These are phyloP conservation scores for Parastagonospora nodorum DNA, from an alignment of 2,329 filamentous ascomycete genomes.

Conservation along the genomic window DNA sequence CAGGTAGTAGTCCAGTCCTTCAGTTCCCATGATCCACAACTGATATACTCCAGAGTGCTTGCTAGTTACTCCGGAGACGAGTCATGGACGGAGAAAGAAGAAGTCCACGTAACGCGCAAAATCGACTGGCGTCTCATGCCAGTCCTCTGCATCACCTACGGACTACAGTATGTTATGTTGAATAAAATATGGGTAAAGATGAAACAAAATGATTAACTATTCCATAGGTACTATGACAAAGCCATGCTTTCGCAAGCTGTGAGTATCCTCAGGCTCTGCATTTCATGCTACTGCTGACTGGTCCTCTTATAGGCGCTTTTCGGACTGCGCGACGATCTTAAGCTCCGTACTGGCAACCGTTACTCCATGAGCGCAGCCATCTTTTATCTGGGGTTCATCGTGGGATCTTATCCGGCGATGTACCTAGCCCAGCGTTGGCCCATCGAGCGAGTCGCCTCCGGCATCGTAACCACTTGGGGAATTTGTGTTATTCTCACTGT, in stretches of 20 bases:
- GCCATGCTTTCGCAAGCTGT: conserved; percentile 61
- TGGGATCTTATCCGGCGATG: conserved; percentile 54
- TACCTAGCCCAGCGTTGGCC: conserved; percentile 53
- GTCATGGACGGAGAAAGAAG: conserved; percentile 52
- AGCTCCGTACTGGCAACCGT: conserved; percentile 46
- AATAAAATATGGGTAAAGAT: neutral
- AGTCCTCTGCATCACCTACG: conserved; percentile 32
- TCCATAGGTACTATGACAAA: conserved; percentile 40
- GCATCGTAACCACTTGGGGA: conserved; percentile 52
- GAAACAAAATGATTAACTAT: conserved; percentile 24
- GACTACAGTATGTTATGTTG: conserved; percentile 22
- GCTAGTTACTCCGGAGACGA: conserved; percentile 49
- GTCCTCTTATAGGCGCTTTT: conserved; percentile 38
- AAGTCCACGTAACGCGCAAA: conserved; percentile 29
- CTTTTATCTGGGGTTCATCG: conserved; percentile 56
- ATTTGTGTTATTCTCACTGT: conserved; percentile 53
- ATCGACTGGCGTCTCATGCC: conserved; percentile 31
- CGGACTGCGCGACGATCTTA: conserved; percentile 37
- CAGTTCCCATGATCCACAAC: neutral
- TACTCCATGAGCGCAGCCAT: conserved; percentile 53
- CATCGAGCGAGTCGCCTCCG: conserved; percentile 53
- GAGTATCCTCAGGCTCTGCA: conserved; percentile 6
- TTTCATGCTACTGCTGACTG: neutral
- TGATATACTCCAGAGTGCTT: conserved; percentile 34
- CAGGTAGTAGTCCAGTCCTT: conserved; percentile 4